phyloP scores from a whole-genome alignment of 2,329 filamentous ascomycete species.

The Penicillium sp. region DNA sequence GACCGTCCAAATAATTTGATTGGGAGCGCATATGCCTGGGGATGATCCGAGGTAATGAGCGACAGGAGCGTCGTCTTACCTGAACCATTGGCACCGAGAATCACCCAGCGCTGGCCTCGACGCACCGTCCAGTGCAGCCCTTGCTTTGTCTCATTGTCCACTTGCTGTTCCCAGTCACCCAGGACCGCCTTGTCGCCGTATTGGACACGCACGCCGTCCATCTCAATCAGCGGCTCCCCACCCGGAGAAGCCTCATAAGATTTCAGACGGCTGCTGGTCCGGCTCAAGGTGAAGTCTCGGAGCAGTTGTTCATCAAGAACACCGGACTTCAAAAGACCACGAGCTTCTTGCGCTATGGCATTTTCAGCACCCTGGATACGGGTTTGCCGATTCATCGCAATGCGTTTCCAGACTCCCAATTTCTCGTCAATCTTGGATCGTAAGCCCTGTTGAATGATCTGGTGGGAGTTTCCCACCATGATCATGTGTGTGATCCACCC shows the following conservation, averaged over 20 bases:
- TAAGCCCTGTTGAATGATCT: slow-evolving; percentile 60
- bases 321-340: slow-evolving; percentile 17
- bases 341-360: slow-evolving; percentile 9
- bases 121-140: slow-evolving; percentile 80
- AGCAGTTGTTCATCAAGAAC: slow-evolving; percentile 24
- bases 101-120: slow-evolving; percentile 79
- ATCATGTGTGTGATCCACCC: slow-evolving; percentile 85
- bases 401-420: slow-evolving; percentile 29
- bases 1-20: slow-evolving; percentile 79
- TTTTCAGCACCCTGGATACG: slow-evolving; percentile 6
- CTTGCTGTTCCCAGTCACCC: slow-evolving; percentile 68
- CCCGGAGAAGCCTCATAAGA: slow-evolving; percentile 21
- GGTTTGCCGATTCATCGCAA: slow-evolving; percentile 3
- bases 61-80: slow-evolving; percentile 94
- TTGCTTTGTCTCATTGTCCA: slow-evolving; percentile 46
- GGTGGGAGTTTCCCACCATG: slow-evolving; percentile 63
- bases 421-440: slow-evolving; percentile 56
- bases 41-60: slow-evolving; percentile 90
- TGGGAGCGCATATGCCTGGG: slow-evolving; percentile 84
- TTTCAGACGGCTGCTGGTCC: slow-evolving; percentile 14
- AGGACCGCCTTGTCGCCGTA: slow-evolving; percentile 75
- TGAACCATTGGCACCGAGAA: slow-evolving; percentile 89
- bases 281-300: slow-evolving; percentile 20
- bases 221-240: slow-evolving; percentile 74
- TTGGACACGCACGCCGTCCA: slow-evolving; percentile 74